Evolutionary conservation across 495 filamentous ascomycete genomes (phyloP).

Genomic region (Cryomyces minteri): DNA sequence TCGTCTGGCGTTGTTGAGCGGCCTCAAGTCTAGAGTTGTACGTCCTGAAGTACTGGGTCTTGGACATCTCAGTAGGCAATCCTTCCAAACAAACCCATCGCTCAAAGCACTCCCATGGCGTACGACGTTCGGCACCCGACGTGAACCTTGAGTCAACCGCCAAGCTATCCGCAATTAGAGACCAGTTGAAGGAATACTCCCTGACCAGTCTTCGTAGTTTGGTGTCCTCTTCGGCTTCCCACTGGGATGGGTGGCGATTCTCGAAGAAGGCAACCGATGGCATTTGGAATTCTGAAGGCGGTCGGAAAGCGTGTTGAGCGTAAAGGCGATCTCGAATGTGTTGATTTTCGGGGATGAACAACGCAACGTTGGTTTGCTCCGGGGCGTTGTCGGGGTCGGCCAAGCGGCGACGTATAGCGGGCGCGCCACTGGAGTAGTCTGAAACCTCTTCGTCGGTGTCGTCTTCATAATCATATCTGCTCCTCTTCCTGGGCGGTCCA

Average conservation of each 20-base stretch:
- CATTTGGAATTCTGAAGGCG: slow-evolving; percentile 80
- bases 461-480: slow-evolving; percentile 58
- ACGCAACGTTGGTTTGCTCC: slow-evolving; percentile 58
- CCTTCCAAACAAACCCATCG: slow-evolving; percentile 85
- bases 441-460: slow-evolving; percentile 33
- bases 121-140: slow-evolving; percentile 73
- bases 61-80: slow-evolving; percentile 74
- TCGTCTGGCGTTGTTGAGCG: slow-evolving; percentile 47
- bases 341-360: slow-evolving; percentile 84
- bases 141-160: slow-evolving; percentile 53
- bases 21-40: slow-evolving; percentile 67
- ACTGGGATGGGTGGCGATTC: slow-evolving; percentile 65
- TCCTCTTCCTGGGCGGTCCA: slow-evolving; percentile 53
- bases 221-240: slow-evolving; percentile 79
- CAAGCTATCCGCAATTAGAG: slow-evolving; percentile 66
- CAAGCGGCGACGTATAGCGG: slow-evolving; percentile 20
- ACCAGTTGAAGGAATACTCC: slow-evolving; percentile 95
- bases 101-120: slow-evolving; percentile 98
- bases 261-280: slow-evolving; percentile 82
- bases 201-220: slow-evolving; percentile 67
- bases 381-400: slow-evolving; percentile 23
- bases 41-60: slow-evolving; percentile 78
- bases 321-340: slow-evolving; percentile 77
- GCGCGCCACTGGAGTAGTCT: slow-evolving; percentile 20
- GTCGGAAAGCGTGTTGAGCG: slow-evolving; percentile 80